Base-by-base conservation (phyloP, 495 filamentous ascomycete genomes). In the Penicillium maclennaniae region DNA sequence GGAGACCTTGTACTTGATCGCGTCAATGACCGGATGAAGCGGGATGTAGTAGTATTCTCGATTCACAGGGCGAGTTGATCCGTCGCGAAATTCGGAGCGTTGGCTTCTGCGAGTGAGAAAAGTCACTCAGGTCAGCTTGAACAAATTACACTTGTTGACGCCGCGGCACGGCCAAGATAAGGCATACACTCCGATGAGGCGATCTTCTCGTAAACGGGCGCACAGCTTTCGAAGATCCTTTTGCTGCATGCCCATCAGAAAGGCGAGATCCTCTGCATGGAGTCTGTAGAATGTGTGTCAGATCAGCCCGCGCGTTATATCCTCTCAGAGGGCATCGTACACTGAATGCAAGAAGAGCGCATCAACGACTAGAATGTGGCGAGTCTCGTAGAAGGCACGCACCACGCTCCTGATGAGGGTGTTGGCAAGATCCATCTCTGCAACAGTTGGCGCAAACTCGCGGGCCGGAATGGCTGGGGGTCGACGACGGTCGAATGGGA, bases 11-110 rank as follows among this genome's bases (percentile, higher is more conserved):
- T 87, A 99, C 63, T 99, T 99, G 75, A 96, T 91, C 14, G 91
- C 91, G 69, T 99, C 93, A 67, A 99, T 87, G 49, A 91, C 88
- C 36, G 87, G 88, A 47, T 92, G 90, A 60, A 93, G 91, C 63
- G 96, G 90, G 71, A 99, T 89, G 72, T 88, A 99, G 72, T 95
- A 99, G 75, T 96, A 97, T 46, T 92, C 95, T 40, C 88, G 83
- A 62, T 85, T 88, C 40, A 87, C 82, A 3, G 90, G 87, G 10
- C 90, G 87, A 53, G 87, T 85, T 40, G 89, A 87, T 27, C 89
- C 89, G 54, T 89, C 87, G 42, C 83, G 84, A 45, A 84, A 73
- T 62, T 97, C 92, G 28, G 83, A 80, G 14, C 92, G 86, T n/a
- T 83, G 83, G 65, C 88, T 87, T 43, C 87, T 89, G 63, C 47